Evolutionary conservation across 805 yeast species (phyloP).

Genomic region (Saccharomycopsis microspora): DNA sequence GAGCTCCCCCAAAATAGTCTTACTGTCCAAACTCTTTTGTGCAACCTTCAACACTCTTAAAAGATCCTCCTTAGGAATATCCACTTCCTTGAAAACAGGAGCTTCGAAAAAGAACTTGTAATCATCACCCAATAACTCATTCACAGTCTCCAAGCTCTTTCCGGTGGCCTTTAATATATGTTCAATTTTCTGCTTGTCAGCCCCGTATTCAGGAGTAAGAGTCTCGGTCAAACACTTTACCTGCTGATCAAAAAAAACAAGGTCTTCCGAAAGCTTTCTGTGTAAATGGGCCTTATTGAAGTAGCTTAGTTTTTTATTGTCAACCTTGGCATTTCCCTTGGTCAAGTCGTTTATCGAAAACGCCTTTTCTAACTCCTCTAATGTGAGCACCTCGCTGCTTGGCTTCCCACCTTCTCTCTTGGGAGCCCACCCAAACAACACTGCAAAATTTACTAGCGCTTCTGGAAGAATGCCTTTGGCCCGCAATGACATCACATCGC

Average conservation of each 20-base stretch:
- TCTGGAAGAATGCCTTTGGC: constrained; percentile 69
- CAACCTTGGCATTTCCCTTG: constrained; percentile 89
- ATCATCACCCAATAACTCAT: constrained; percentile 31
- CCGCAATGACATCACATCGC: constrained; percentile 44
- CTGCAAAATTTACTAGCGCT: constrained; percentile 78
- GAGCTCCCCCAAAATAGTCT: neutral
- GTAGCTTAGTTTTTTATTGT: constrained; percentile 57
- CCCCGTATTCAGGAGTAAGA: constrained; percentile 10
- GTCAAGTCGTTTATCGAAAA: constrained; percentile 71
- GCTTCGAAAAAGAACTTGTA: constrained; percentile 38
- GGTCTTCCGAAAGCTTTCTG: constrained; percentile 27
- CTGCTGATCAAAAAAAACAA: constrained; percentile 16
- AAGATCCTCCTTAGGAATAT: neutral
- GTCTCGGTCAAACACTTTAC: constrained; percentile 20
- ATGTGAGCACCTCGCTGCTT: constrained; percentile 37
- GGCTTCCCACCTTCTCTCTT: constrained; percentile 39
- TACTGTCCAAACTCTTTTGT: neutral
- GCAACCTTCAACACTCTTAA: neutral
- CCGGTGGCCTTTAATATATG: constrained; percentile 34
- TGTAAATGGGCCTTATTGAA: constrained; percentile 67
- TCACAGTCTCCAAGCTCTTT: constrained; percentile 37
- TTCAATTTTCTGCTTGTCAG: constrained; percentile 23
- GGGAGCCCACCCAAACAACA: constrained; percentile 93
- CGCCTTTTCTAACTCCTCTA: constrained; percentile 37
- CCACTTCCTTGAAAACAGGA: neutral